Conservation (phyloP, 2,329 filamentous ascomycete species). For the Stagonosporopsis rhizophila region DNA sequence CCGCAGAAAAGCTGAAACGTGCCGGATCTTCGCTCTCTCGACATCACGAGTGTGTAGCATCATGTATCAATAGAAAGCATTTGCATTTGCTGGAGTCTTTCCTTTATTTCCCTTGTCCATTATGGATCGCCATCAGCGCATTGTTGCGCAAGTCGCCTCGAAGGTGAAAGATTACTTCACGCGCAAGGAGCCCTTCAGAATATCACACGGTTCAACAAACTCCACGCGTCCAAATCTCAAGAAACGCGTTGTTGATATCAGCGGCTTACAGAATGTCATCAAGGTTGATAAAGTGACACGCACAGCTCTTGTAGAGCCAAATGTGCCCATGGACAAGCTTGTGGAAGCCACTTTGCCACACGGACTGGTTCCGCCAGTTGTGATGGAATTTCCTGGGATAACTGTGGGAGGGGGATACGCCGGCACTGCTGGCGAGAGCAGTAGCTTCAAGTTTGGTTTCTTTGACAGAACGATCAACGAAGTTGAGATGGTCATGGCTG, state of each 20-base stretch:
- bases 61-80: constrained; percentile 28
- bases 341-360: constrained; percentile 64
- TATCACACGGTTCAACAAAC: constrained; percentile 80
- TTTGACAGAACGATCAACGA: constrained; percentile 68
- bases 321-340: constrained; percentile 71
- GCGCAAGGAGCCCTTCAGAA: constrained; percentile 68
- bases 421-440: constrained; percentile 72
- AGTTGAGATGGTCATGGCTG: constrained; percentile 70
- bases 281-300: constrained; percentile 61
- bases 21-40: constrained; percentile 7
- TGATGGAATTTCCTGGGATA: constrained; percentile 77
- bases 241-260: constrained; percentile 68
- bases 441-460: constrained; percentile 71
- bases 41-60: constrained; percentile 6
- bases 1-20: constrained; percentile 21
- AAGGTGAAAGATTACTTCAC: constrained; percentile 59
- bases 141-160: constrained; percentile 55
- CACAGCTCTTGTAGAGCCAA: constrained; percentile 72
- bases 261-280: constrained; percentile 68
- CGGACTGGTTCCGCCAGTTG: constrained; percentile 68
- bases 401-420: constrained; percentile 73
- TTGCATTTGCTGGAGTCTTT: constrained; percentile 20
- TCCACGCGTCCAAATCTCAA: constrained; percentile 67
- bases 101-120: constrained; percentile 1
- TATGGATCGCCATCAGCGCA: constrained; percentile 52